Base-by-base conservation (phyloP, 2,329 filamentous ascomycete genomes). In the Calonectria naviculata region DNA sequence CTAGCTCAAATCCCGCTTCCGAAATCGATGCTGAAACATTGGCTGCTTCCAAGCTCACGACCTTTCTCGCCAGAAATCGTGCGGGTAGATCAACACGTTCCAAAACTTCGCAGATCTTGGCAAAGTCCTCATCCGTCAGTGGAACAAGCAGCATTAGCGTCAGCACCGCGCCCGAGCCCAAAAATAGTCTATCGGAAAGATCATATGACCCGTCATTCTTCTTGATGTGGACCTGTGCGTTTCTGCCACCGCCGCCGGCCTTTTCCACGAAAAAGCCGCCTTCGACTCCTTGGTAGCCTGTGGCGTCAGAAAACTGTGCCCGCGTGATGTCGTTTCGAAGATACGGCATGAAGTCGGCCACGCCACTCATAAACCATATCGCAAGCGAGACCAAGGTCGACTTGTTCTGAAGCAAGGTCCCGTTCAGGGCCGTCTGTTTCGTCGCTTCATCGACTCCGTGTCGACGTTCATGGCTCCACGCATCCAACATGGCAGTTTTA, bases 281-380 rank as follows among this genome's bases (percentile, higher is more conserved):
- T 0, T 34, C 19, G 3, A 46, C 63, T 9, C 46, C 46, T 2
- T 19, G 24, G 15, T 31, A 65, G 10, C 44, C 63, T 4, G 19
- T 3, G 2, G 29, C 13, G 19, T 54, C 63, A 12, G 24, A 13
- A 8, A 52, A 31, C 1, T 13, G 31, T 8, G 21, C 12, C 1
- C 9, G 34, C 2, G n/a, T 15, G 7, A 52, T 15, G 19, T 10
- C 5, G 36, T 56, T 26, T 26, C 44, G 47, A 2, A 65, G n/a
- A 21, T 21, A 44, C 8, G 63, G 63, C 34, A 52, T 2, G 26
- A 28, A 13, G 10, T 65, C 49, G 26, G 44, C 5, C 3, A 54
- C 26, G 5, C 34, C 15, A 19, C 12, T n/a, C 12, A 83, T 71
- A 17, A 29, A 56, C 3, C 81, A 79, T 81, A 81, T 81, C 7